phyloP scores from a whole-genome alignment of 1,284 basidiomycete species.

The Serendipita sp. region DNA sequence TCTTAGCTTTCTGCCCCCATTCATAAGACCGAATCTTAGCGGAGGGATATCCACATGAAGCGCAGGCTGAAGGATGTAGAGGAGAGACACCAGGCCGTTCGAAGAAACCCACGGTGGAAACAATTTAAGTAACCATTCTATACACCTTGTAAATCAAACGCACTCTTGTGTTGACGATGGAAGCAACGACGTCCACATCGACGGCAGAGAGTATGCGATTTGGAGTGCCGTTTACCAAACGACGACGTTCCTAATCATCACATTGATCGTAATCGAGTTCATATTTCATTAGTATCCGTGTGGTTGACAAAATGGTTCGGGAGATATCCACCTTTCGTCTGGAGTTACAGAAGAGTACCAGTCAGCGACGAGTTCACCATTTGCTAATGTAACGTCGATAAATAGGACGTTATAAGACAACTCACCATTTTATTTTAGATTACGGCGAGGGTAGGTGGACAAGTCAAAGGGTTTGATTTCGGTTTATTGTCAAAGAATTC shows the following conservation, averaged over 20 bases:
- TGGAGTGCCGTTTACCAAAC: conserved; percentile 89
- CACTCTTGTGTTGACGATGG: conserved; percentile 96
- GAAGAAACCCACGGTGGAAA: neutral
- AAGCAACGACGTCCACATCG: conserved; percentile 87
- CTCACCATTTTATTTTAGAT: neutral
- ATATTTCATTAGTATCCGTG: neutral
- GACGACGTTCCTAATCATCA: conserved; percentile 2
- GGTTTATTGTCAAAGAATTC: neutral
- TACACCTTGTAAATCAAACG: conserved; percentile 22
- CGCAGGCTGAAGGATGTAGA: conserved; percentile 49
- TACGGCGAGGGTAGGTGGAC: neutral
- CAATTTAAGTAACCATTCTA: neutral
- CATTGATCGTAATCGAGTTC: neutral
- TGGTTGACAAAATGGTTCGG: neutral
- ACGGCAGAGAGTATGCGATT: conserved; percentile 94
- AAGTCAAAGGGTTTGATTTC: neutral
- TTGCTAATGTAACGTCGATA: no score
- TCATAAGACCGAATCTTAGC: conserved; percentile 94
- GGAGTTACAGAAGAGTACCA: neutral
- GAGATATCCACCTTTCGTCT: neutral
- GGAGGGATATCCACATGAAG: conserved; percentile 90
- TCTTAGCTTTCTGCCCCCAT: conserved; percentile 98
- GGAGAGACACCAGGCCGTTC: conserved; percentile 7
- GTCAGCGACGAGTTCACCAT: neutral
- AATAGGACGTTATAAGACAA: neutral